Evolutionary conservation across 805 yeast species (phyloP), one percentile per base, ranked within the genome.

Genomic region (Candida silvicultrix): DNA sequence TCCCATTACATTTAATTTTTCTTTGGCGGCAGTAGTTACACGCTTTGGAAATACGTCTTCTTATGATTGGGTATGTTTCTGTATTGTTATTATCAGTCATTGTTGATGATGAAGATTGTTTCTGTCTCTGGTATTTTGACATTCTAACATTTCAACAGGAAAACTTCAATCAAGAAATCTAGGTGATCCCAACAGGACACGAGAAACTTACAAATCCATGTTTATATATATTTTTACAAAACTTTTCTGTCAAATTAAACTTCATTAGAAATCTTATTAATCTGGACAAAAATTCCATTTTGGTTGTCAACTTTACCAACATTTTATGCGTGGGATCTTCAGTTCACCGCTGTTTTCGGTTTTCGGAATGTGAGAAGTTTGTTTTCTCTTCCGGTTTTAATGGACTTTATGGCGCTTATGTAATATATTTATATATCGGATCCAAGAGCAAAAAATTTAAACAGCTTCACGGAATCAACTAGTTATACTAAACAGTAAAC

Each of bases 1-100:
- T 55, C 7, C 71, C 72, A 52, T 69, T 63, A 48, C 74, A 69
- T 44, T 64, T 65, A 51, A 66, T 67, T 56, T 69, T 69, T 49
- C 70, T 61, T 40, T 63, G 67, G n/a, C 73, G 65, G 45, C 74
- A 69, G 48, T 64, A 60, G 48, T 69, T 69, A 50, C 73, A 69
- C 5, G 73, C 73, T 16, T 64, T 64, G 6, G 66, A 59, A 16
- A 67, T 65, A 36, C 74, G 55, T 45, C 67, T 59, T 38, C 70
- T 55, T 1, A 43, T 38, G 12, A 25, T 31, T 9, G 50, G 22
- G 36, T 29, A 43, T 31, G 34, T 25, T 7, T 22, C 37, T 28
- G 34, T 28, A 18, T 43, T 40, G 20, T 37, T 42, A n/a, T 5
- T 11, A 14, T 29, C 29, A 20, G 7, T 23, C 22, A 16, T 19